Evolutionary conservation across 2,329 filamentous ascomycete genomes (phyloP), one percentile per base, ranked within the genome.

Genomic region (Penicillium polonicum): DNA sequence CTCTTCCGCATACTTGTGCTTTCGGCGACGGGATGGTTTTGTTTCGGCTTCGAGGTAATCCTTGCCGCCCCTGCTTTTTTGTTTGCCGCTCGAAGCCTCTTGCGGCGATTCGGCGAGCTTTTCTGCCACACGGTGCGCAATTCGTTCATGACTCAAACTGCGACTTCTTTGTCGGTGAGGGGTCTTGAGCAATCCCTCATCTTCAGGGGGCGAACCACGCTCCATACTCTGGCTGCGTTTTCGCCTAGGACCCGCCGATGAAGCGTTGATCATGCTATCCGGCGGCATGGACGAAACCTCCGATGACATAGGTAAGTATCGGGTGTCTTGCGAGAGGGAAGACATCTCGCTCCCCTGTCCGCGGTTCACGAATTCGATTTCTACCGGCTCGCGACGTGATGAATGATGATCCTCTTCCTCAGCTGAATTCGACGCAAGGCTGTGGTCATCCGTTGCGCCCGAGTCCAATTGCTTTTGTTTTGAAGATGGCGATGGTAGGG

Each of bases 211-310:
- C 6, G 72, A 71, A 29, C 76, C 75, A 55, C 78, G 71, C 56
- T 80, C 78, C 31, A 79, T 61, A 65, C 80, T 85, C 58, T 80
- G 78, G 67, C 80, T 85, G 49, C 79, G 76, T 60, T 78, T 78
- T 61, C 78, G 77, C 57, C 75, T 71, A 44, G 76, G 72, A 25
- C 78, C 71, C 36, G 79, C 74, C 52, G 80, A 80, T 10, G 78
- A 75, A 21, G 56, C 82, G 62, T 88, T 87, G 12, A 89, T 78
- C 77, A 89, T 83, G 70, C 85, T 88, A 71, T 90, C 86, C n/a
- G 86, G 80, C 33, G 87, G 87, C 84, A 90, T 88, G 36, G 86
- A 88, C 1, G 93, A 97, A 49, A 97, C 90, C 69, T 97, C 93
- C 3, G 93, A 97, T 50, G 86, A 85, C 13, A 85, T 82, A 35